Evolutionary conservation across 257 asterid species (phyloP).

Genomic region (Ehretia macrophylla): DNA sequence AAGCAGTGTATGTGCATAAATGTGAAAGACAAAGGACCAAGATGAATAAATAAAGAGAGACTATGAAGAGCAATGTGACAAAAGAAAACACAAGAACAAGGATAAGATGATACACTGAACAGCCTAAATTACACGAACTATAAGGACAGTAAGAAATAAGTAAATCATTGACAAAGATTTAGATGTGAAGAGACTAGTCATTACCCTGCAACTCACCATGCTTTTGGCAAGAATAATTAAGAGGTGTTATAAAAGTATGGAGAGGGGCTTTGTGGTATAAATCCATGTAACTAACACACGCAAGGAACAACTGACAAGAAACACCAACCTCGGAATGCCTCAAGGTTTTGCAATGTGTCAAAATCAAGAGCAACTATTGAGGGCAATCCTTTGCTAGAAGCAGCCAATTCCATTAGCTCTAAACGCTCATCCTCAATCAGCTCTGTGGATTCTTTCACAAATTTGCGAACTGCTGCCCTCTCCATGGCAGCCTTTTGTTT

Average conservation of each 20-base stretch:
- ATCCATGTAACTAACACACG: neutral
- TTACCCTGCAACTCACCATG: neutral
- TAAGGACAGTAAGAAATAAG: neutral
- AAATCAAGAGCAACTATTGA: conserved; percentile 84
- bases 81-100: no score
- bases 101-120: no score
- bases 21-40: no score
- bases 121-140: neutral
- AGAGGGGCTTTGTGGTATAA: neutral
- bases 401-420: conserved; percentile 96
- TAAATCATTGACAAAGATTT: neutral
- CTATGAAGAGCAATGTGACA: no score
- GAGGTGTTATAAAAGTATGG: neutral
- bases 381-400: conserved; percentile 77
- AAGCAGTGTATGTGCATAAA: no score
- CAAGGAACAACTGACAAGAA: conserved; percentile 15
- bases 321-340: conserved; percentile 69
- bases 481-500: conserved; percentile 88
- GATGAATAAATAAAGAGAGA: no score
- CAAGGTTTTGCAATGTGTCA: conserved; percentile 86
- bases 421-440: conserved; percentile 97
- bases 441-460: conserved; percentile 94
- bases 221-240: neutral
- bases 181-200: neutral
- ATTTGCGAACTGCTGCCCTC: conserved; percentile 86